Conservation (phyloP, 768 basidiomycete genomes). For the Leccinum obscurum region DNA sequence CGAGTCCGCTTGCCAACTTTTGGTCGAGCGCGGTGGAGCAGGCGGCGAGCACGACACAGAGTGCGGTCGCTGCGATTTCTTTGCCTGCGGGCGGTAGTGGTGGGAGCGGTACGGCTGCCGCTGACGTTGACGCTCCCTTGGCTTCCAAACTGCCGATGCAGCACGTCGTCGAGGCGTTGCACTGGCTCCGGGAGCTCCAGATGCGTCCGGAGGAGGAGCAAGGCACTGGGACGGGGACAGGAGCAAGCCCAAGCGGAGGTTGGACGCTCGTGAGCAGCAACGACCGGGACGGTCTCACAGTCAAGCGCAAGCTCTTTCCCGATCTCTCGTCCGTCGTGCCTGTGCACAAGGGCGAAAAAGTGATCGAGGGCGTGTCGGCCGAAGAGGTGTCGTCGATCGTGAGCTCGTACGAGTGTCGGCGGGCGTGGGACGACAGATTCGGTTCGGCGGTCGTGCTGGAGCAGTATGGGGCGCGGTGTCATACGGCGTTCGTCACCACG, state of each 20-base stretch:
- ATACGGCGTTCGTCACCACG: constrained; percentile 68
- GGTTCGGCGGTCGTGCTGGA: constrained; percentile 70
- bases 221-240: not conserved
- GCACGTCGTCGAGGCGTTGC: constrained; percentile 77
- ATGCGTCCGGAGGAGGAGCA: constrained; percentile 42
- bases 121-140: constrained; percentile 45
- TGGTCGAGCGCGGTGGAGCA: constrained; percentile 76
- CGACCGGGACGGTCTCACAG: constrained; percentile 66
- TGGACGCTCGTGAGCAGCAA: constrained; percentile 67
- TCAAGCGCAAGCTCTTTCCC: constrained; percentile 71
- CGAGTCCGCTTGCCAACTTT: constrained; percentile 70
- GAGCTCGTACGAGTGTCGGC: constrained; percentile 66
- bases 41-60: constrained; percentile 70
- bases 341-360: constrained; percentile 84
- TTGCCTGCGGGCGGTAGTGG: constrained; percentile 42
- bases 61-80: constrained; percentile 77
- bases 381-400: constrained; percentile 85
- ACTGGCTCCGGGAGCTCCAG: constrained; percentile 77
- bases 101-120: constrained; percentile 19
- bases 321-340: constrained; percentile 81
- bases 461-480: constrained; percentile 72
- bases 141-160: constrained; percentile 71
- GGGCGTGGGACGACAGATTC: constrained; percentile 86
- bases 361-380: constrained; percentile 90
- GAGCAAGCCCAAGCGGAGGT: constrained; percentile 31